Evolutionary conservation across 192 early-diverging fungal genomes (phyloP).

Genomic region (Allomyces macrogynus): DNA sequence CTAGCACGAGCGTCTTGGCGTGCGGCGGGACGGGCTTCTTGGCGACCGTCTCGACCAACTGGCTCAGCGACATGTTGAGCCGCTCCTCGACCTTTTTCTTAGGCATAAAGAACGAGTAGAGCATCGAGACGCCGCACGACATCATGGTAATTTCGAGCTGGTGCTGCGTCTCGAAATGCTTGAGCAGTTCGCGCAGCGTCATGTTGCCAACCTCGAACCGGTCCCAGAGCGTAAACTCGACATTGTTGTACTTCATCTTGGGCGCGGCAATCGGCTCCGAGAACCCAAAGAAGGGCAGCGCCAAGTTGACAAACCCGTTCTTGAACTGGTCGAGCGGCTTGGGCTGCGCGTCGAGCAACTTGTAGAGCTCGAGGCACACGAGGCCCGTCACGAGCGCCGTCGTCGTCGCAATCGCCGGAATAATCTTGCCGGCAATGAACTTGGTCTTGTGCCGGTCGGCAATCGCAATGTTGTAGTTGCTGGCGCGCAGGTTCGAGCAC

Average conservation of each 20-base stretch:
- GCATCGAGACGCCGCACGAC: slow-evolving; percentile 74
- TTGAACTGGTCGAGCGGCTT: slow-evolving; percentile 88
- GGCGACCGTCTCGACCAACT: slow-evolving; percentile 55
- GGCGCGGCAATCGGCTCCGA: slow-evolving; percentile 89
- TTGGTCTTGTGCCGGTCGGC: slow-evolving; percentile 68
- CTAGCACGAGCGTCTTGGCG: slow-evolving; percentile 65
- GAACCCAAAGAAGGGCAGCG: slow-evolving; percentile 96
- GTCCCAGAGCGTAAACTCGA: slow-evolving; percentile 85
- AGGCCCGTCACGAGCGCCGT: slow-evolving; percentile 92
- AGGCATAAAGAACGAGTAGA: slow-evolving; percentile 74
- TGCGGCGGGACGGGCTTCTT: slow-evolving; percentile 75
- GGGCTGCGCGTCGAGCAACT: slow-evolving; percentile 49
- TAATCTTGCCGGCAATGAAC: slow-evolving; percentile 78
- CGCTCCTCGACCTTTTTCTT: slow-evolving; percentile 74
- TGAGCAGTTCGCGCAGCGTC: slow-evolving; percentile 74
- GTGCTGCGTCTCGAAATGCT: slow-evolving; percentile 60
- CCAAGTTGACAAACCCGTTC: slow-evolving; percentile 96
- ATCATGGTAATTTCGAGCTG: slow-evolving; percentile 84
- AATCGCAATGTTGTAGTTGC: slow-evolving; percentile 52
- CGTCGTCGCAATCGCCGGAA: slow-evolving; percentile 84
- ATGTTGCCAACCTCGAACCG: slow-evolving; percentile 74
- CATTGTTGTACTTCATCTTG: slow-evolving; percentile 69
- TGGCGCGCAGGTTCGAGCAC: slow-evolving; percentile 79
- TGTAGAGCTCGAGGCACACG: slow-evolving; percentile 94
- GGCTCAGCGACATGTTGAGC: slow-evolving; percentile 51